These are phyloP conservation scores for Stenocarpella maydis DNA, from an alignment of 2,329 filamentous ascomycete species.

Conservation along the genomic window DNA sequence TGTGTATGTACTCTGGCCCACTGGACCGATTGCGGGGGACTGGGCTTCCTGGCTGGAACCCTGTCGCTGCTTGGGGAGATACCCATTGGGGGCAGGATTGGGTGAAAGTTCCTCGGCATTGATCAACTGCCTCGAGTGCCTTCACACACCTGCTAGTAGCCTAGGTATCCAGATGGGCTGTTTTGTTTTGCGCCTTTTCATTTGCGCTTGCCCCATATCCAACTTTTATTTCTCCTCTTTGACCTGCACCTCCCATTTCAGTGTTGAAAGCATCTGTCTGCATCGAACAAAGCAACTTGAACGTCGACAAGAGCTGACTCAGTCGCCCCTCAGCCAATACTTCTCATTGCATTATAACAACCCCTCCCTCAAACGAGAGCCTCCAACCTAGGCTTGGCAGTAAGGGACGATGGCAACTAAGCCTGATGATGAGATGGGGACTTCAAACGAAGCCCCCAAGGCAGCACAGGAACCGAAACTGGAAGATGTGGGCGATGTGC, in stretches of 20 bases:
- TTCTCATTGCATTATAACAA: neutral
- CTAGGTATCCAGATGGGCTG: neutral
- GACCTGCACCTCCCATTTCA: neutral
- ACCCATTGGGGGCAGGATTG: neutral
- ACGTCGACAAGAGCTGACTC: neutral
- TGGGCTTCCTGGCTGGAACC: conserved; percentile 2
- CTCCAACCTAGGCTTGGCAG: neutral
- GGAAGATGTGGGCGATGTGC: conserved; percentile 63
- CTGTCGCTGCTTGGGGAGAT: neutral
- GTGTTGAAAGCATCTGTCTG: neutral
- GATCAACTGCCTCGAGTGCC: neutral
- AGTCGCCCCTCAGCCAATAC: conserved; percentile 10
- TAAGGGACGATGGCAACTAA: conserved; percentile 37
- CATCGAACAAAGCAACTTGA: neutral
- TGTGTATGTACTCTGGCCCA: too few species aligned
- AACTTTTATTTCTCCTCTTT: neutral
- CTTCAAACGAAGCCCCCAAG: conserved; percentile 38
- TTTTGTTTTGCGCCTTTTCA: conserved; percentile 11
- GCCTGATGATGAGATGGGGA: conserved; percentile 31
- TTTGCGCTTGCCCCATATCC: neutral
- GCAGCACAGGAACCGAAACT: conserved; percentile 39
- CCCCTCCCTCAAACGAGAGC: neutral
- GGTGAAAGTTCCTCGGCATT: conserved; percentile 29
- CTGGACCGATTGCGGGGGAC: conserved; percentile 15
- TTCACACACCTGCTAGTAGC: conserved; percentile 14